Percentiles rank a stretch among this genome's conserved stretches.
These are phyloP conservation scores for Leptoxyphium fumago DNA, from an alignment of 2,329 filamentous ascomycete genomes.

Conservation along the genomic window DNA sequence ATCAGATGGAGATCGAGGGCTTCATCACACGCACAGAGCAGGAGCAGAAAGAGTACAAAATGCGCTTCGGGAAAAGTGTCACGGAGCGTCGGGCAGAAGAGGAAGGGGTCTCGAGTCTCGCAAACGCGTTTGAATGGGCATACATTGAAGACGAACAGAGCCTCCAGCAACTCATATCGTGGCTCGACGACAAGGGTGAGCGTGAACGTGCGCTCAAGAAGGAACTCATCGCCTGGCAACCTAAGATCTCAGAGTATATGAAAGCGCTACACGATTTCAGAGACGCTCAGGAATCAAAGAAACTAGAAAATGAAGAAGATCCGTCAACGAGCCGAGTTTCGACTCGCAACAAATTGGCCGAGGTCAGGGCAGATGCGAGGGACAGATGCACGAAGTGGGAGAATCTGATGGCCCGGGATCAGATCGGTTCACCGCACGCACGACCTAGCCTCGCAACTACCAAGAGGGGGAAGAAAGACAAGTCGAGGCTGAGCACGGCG, in stretches of 20 bases:
- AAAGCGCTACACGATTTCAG: constrained; percentile 25
- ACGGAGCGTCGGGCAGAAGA: constrained; percentile 73
- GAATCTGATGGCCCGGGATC: constrained; percentile 43
- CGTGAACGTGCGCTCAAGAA: constrained; percentile 81
- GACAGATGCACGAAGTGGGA: constrained; percentile 51
- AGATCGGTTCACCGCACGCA: constrained; percentile 18
- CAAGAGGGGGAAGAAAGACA: constrained; percentile 20
- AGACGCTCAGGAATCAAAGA: constrained; percentile 34
- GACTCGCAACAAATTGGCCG: constrained; percentile 47
- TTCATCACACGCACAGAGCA: constrained; percentile 67
- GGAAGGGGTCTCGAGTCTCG: constrained; percentile 68
- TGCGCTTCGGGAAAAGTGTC: constrained; percentile 67
- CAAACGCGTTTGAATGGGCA: constrained; percentile 70
- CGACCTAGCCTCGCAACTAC: constrained; percentile 7
- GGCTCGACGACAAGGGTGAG: constrained; percentile 75
- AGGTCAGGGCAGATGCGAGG: constrained; percentile 36
- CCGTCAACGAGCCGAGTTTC: constrained; percentile 37
- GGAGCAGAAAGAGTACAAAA: constrained; percentile 59
- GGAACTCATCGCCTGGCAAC: constrained; percentile 61
- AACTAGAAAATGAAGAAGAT: constrained; percentile 32
- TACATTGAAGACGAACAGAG: constrained; percentile 72
- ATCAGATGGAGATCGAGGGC: constrained; percentile 71
- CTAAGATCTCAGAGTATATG: constrained; percentile 61
- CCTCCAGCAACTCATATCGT: constrained; percentile 65
- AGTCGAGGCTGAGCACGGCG: constrained; percentile 1